Conservation (phyloP, 306 rosid species). For the Fragaria ananassa region DNA sequence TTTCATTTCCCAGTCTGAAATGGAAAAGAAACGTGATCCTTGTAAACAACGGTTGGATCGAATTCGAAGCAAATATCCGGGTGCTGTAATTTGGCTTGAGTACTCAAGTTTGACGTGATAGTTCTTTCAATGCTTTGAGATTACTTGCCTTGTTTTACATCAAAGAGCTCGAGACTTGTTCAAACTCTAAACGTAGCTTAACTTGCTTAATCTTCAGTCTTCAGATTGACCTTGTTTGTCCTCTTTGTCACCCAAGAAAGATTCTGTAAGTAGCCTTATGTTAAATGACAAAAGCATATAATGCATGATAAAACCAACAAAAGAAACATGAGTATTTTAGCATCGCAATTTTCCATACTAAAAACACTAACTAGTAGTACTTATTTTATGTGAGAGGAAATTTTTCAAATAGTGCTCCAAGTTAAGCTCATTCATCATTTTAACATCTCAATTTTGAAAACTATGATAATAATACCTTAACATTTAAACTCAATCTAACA, state of each 20-base stretch:
- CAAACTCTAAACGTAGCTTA: no score
- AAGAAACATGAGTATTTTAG: neutral
- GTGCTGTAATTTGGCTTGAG: neutral
- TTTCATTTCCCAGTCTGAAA: neutral
- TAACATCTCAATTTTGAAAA: no score
- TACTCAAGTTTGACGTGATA: neutral
- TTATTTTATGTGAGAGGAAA: no score
- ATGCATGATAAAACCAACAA: neutral
- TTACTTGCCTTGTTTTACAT: neutral
- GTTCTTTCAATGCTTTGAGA: neutral
- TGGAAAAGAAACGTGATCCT: neutral
- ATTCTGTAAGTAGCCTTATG: neutral
- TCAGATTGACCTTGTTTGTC: neutral
- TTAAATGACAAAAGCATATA: neutral
- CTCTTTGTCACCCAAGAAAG: neutral
- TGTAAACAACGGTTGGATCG: neutral
- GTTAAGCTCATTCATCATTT: no score
- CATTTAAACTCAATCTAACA: no score
- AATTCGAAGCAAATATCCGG: neutral
- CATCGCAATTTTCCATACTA: no score
- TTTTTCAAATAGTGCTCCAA: no score
- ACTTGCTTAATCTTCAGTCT: no score
- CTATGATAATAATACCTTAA: no score
- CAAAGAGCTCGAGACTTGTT: no score
- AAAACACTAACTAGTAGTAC: neutral